phyloP scores from a whole-genome alignment of 2,329 filamentous ascomycete species.

The Ophiostoma pallidulum region DNA sequence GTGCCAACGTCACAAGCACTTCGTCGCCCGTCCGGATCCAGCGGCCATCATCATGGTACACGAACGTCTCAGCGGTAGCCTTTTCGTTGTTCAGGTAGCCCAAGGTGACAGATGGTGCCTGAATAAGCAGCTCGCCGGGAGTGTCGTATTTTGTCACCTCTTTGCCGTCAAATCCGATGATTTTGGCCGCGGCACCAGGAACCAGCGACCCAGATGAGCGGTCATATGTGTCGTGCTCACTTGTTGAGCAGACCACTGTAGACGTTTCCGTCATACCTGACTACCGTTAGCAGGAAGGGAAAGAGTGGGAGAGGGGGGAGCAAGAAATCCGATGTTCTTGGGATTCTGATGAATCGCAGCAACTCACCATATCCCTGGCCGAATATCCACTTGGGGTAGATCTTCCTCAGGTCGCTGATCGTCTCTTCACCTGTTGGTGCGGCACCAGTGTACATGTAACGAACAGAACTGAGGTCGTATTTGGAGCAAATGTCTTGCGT shows the following conservation, averaged over 20 bases:
- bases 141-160: constrained; percentile 58
- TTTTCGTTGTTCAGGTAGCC: constrained; percentile 83
- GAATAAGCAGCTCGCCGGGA: constrained; percentile 72
- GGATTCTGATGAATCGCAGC: too few species aligned
- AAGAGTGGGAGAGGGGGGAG: too few species aligned
- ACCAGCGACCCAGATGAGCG: constrained; percentile 65
- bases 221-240: constrained; percentile 54
- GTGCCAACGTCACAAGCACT: constrained; percentile 56
- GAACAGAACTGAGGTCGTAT: constrained; percentile 63
- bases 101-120: constrained; percentile 65
- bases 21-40: constrained; percentile 86
- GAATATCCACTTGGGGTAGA: constrained; percentile 54
- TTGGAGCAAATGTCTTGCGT: constrained; percentile 50
- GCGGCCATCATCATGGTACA: constrained; percentile 53
- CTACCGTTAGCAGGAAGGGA: too few species aligned
- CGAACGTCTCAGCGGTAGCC: constrained; percentile 72
- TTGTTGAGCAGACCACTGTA: constrained; percentile 57
- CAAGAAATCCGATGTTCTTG: too few species aligned
- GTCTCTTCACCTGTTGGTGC: constrained; percentile 70
- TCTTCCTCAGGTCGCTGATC: constrained; percentile 49
- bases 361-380: constrained; percentile 59
- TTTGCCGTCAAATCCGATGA: constrained; percentile 57
- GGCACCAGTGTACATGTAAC: constrained; percentile 60
- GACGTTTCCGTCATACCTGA: constrained; percentile 66
- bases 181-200: constrained; percentile 53